These are phyloP conservation scores for Strobilomyces dryophilus DNA, from an alignment of 768 basidiomycete species.

Conservation along the genomic window DNA sequence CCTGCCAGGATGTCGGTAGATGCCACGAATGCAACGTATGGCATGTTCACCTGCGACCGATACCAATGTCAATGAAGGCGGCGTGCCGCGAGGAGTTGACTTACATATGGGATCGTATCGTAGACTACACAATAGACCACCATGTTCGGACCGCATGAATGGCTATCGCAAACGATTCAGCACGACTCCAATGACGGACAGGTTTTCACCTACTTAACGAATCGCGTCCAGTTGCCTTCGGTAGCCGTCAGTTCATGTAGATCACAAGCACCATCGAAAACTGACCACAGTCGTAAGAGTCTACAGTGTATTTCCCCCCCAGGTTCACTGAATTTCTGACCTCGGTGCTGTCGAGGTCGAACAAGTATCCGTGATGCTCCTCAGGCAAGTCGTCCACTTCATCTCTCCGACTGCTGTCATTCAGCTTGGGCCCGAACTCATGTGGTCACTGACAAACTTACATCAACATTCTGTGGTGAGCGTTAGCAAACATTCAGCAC, in stretches of 20 bases:
- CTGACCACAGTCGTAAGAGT: constrained; percentile 50
- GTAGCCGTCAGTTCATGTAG: constrained; percentile 1
- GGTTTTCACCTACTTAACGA: constrained; percentile 54
- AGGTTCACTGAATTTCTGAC: constrained; percentile 32
- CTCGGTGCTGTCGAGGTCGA: constrained; percentile 62
- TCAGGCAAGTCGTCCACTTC: constrained; percentile 36
- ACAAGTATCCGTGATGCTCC: constrained; percentile 45
- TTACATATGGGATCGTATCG: constrained; percentile 55
- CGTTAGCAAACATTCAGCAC: constrained; percentile 1
- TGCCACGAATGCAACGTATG: constrained; percentile 60
- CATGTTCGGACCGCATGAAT: constrained; percentile 64
- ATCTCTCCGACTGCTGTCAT: constrained; percentile 37
- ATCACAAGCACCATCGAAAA: neutral
- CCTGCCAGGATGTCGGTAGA: constrained; percentile 41
- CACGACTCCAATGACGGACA: neutral
- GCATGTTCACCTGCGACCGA: constrained; percentile 46
- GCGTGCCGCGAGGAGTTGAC: neutral
- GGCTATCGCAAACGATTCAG: constrained; percentile 38
- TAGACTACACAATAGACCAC: constrained; percentile 55
- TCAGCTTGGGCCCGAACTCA: neutral
- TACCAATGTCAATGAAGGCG: neutral
- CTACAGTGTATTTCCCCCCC: constrained; percentile 46
- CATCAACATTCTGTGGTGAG: constrained; percentile 41
- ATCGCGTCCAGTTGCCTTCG: constrained; percentile 73
- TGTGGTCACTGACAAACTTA: constrained; percentile 21